Evolutionary conservation across 306 rosid genomes (phyloP).

Genomic region (Fragaria ananassa): DNA sequence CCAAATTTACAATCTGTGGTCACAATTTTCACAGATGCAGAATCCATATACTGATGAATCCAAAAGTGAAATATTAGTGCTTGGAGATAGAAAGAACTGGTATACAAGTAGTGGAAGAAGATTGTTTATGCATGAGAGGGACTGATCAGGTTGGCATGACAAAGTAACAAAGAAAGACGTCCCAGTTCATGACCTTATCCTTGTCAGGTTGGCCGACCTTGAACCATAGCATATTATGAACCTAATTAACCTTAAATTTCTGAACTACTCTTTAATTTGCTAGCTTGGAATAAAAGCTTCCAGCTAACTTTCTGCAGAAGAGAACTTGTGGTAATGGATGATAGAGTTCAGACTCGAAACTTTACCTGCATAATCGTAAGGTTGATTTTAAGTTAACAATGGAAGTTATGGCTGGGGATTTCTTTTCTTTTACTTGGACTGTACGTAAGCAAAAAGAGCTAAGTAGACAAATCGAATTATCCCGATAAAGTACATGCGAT

Average conservation of each 20-base stretch:
- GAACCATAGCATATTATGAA: neutral
- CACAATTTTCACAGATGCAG: neutral
- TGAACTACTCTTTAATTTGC: neutral
- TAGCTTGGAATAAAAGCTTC: slow-evolving; percentile 8
- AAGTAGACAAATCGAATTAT: neutral
- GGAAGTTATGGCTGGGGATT: neutral
- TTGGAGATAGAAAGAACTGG: neutral
- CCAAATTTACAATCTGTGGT: neutral
- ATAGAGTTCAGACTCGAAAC: neutral
- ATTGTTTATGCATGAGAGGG: neutral
- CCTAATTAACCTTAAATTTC: neutral
- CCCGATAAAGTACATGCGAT: neutral
- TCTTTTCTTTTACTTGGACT: too few species aligned
- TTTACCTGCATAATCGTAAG: neutral
- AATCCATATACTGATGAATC: neutral
- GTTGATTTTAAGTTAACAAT: neutral
- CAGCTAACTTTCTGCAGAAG: neutral
- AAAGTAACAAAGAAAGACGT: neutral
- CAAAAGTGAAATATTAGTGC: neutral
- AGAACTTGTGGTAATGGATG: neutral
- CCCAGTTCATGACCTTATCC: neutral
- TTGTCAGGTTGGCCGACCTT: slow-evolving; percentile 6
- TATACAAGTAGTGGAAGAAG: neutral
- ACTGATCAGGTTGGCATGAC: neutral
- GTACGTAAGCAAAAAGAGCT: neutral